Evolutionary conservation across 192 early-diverging fungal genomes (phyloP), one percentile per base, ranked within the genome.

Genomic region (Glomus cerebriforme): DNA sequence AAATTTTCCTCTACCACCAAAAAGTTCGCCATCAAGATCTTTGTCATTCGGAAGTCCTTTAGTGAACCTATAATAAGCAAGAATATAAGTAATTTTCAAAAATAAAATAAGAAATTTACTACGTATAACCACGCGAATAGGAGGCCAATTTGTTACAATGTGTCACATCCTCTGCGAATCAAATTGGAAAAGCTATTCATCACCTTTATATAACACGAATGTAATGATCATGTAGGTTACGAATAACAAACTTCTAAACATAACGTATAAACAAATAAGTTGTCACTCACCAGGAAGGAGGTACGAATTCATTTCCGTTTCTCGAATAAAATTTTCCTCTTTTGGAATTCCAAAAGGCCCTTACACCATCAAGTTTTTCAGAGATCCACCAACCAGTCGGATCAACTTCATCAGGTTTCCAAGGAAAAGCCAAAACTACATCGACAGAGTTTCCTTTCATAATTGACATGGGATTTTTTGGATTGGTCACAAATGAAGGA

Each of bases 11-110:
- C 92, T 85, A n/a, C 92, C 92, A 22, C 75, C 79, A 80, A 89
- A 94, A 26, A 94, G 90, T 80, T 94, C 92, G 1, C 92, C 92
- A 76, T 94, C 92, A 12, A 94, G 83, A 29, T 84, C 86, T 68
- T 87, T 81, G 47, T 90, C 83, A 17, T 75, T 85, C 4, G 92
- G 91, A 12, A 88, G 89, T 92, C 43, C 78, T 78, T 81, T 92
- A 91, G 15, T 90, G 90, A 32, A 89, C 80, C 1, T 92, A 79
- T 1, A 87, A 88, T n/a, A 86, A 81, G 29, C 92, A 87, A 59
- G 67, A 59, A 29, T 65, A 31, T 19, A 31, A 66, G 9, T 15
- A 27, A 27, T n/a, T n/a, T n/a, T n/a, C n/a, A n/a, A n/a, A n/a
- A n/a, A n/a, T n/a, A n/a, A n/a, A n/a, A n/a, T n/a, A n/a, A n/a